Evolutionary conservation across 257 asterid species (phyloP).

Genomic region (Jacaranda mimosifolia): DNA sequence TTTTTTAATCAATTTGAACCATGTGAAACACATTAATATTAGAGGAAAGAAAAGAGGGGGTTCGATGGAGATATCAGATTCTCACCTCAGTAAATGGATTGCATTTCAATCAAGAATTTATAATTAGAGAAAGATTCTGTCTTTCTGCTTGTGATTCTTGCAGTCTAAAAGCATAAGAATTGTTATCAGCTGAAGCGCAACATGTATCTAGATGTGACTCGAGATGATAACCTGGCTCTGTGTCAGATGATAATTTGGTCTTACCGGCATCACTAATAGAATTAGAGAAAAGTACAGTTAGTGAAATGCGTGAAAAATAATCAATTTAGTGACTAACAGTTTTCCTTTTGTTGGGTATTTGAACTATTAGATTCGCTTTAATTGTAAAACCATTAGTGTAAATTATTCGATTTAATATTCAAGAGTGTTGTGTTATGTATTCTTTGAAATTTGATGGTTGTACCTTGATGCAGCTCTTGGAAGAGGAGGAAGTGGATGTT

Average conservation of each 20-base stretch:
- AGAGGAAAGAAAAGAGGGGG: background rate
- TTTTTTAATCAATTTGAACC: background rate
- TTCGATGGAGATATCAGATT: background rate
- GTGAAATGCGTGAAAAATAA: background rate
- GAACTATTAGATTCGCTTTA: background rate
- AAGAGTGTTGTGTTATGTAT: background rate
- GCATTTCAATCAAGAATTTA: background rate
- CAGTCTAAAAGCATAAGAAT: background rate
- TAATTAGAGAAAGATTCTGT: background rate
- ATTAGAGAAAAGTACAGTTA: background rate
- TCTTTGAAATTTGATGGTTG: background rate
- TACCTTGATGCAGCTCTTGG: slow-evolving; percentile 66
- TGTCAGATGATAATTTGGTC: background rate
- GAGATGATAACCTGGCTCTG: background rate
- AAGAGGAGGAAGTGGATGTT: slow-evolving; percentile 87
- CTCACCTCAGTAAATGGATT: background rate
- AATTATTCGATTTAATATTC: background rate
- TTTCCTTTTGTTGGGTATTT: background rate
- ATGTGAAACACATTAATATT: background rate
- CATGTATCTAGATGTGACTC: background rate
- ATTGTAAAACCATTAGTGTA: background rate
- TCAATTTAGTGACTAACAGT: background rate
- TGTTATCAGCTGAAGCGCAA: background rate
- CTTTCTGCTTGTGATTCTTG: background rate
- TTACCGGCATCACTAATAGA: background rate